Evolutionary conservation across 192 early-diverging fungal species (phyloP).

Genomic region (Dissophora ornata): DNA sequence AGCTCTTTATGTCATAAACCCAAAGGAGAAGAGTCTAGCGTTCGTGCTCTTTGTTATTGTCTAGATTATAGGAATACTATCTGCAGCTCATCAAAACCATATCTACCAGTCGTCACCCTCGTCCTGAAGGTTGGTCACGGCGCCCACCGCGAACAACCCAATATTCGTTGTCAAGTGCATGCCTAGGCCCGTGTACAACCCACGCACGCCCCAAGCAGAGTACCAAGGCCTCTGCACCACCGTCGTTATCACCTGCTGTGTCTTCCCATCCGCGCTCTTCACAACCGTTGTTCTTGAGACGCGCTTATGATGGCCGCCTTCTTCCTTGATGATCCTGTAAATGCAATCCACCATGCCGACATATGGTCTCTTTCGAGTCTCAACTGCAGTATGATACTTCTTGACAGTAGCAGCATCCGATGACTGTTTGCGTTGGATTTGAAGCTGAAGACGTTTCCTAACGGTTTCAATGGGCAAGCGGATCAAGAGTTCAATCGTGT

Average conservation of each 20-base stretch:
- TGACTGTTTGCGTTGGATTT: conserved; percentile 61
- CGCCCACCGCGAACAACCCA: conserved; percentile 70
- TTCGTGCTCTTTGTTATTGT: no score
- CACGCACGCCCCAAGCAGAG: conserved; percentile 73
- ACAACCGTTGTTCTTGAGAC: conserved; percentile 29
- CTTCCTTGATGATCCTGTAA: conserved; percentile 80
- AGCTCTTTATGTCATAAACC: no score
- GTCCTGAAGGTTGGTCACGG: conserved; percentile 71
- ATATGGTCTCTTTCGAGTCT: conserved; percentile 76
- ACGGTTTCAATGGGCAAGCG: conserved; percentile 90
- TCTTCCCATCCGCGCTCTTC: conserved; percentile 12
- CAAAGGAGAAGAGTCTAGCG: no score
- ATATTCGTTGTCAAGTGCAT: conserved; percentile 74
- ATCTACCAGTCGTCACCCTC: conserved; percentile 54
- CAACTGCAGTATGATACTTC: conserved; percentile 72
- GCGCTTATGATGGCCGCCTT: conserved; percentile 67
- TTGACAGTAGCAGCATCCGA: conserved; percentile 45
- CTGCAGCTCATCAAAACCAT: not conserved
- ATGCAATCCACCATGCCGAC: conserved; percentile 76
- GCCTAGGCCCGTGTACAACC: conserved; percentile 77
- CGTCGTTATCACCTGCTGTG: conserved; percentile 4
- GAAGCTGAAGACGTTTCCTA: conserved; percentile 86
- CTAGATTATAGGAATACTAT: no score
- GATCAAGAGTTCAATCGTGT: conserved; percentile 79
- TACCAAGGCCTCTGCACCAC: conserved; percentile 46